These are phyloP conservation scores for Saposhnikovia divaricata DNA, from an alignment of 129 eudicot genomes.

Conservation along the genomic window DNA sequence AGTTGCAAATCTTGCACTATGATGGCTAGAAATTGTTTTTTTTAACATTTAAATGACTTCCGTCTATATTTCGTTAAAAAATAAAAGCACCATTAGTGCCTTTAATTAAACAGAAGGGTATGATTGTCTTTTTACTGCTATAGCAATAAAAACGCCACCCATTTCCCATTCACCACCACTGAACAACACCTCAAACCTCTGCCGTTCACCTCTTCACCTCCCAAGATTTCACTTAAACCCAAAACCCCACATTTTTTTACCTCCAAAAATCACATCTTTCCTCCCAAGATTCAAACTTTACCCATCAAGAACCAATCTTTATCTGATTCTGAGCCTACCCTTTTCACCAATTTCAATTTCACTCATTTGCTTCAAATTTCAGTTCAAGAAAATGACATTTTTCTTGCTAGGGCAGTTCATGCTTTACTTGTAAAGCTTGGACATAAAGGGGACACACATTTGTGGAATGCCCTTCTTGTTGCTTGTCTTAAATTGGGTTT, in stretches of 20 bases:
- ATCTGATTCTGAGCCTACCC: neutral
- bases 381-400: slow-evolving; percentile 28
- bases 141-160: too few species aligned
- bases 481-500: slow-evolving; percentile 55
- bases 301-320: neutral
- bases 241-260: slow-evolving; percentile 22
- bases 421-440: slow-evolving; percentile 58
- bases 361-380: slow-evolving; percentile 40
- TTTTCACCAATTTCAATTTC: slow-evolving; percentile 18
- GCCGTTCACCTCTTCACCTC: too few species aligned
- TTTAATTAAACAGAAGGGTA: too few species aligned
- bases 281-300: slow-evolving; percentile 7
- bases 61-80: too few species aligned
- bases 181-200: too few species aligned
- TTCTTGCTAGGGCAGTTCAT: slow-evolving; percentile 52
- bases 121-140: too few species aligned
- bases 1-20: too few species aligned
- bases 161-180: too few species aligned
- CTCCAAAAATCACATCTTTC: slow-evolving; percentile 14
- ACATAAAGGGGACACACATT: slow-evolving; percentile 19
- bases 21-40: too few species aligned
- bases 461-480: slow-evolving; percentile 48
- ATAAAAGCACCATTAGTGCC: too few species aligned
- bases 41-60: too few species aligned
- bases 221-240: slow-evolving; percentile 16